Evolutionary conservation across 2,329 filamentous ascomycete genomes (phyloP).

Genomic region (Trichoderma pleuroti): DNA sequence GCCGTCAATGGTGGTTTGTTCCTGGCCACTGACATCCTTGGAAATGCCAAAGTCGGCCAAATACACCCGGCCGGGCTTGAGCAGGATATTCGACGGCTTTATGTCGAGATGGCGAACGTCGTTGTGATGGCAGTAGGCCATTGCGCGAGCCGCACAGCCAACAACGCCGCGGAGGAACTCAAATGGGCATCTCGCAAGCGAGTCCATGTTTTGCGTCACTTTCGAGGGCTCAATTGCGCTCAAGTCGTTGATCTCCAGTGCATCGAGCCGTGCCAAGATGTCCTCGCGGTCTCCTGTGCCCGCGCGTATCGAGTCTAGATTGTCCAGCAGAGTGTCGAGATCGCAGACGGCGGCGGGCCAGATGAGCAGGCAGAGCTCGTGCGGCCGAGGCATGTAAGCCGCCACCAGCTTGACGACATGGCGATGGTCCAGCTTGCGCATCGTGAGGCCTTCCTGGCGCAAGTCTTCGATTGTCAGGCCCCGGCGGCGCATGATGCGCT

Average conservation of each 20-base stretch:
- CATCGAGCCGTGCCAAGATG: slow-evolving; percentile 37
- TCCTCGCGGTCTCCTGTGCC: slow-evolving; percentile 40
- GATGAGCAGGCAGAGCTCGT: slow-evolving; percentile 44
- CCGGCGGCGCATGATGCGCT: slow-evolving; percentile 39
- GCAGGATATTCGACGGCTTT: slow-evolving; percentile 47
- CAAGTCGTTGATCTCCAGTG: slow-evolving; percentile 38
- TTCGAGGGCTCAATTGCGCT: slow-evolving; percentile 33
- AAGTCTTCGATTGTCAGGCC: slow-evolving; percentile 40
- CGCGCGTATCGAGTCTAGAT: slow-evolving; percentile 40
- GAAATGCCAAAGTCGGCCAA: slow-evolving; percentile 50
- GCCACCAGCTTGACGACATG: slow-evolving; percentile 48
- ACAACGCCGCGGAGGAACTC: slow-evolving; percentile 42
- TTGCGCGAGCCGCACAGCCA: slow-evolving; percentile 44
- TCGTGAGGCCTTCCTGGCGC: slow-evolving; percentile 44
- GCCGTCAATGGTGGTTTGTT: slow-evolving; percentile 43
- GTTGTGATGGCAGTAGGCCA: slow-evolving; percentile 41
- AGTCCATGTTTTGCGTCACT: slow-evolving; percentile 24
- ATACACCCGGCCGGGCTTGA: slow-evolving; percentile 44
- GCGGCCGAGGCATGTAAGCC: slow-evolving; percentile 41
- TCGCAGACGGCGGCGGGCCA: slow-evolving; percentile 49
- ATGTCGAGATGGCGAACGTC: slow-evolving; percentile 46
- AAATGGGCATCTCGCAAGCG: slow-evolving; percentile 34
- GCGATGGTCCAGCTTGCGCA: slow-evolving; percentile 46
- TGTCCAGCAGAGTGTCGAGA: slow-evolving; percentile 40
- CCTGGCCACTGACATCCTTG: slow-evolving; percentile 43